Percentiles rank a stretch among this genome's conserved stretches.
These are phyloP conservation scores for Fraxinus angustifolia DNA, from an alignment of 305 asterid genomes.

Conservation along the genomic window DNA sequence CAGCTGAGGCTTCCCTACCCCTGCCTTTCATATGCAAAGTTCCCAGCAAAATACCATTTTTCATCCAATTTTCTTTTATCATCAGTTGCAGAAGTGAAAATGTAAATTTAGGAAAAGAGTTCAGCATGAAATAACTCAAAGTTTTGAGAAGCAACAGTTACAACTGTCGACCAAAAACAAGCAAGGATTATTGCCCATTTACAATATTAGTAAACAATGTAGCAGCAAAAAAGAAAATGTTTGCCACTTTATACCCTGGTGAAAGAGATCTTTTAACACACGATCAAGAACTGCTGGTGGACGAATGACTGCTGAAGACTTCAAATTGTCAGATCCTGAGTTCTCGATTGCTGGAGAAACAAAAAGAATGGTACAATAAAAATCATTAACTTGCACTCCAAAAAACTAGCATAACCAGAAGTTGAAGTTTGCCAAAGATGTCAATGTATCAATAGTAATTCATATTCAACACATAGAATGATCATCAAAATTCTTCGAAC, in stretches of 20 bases:
- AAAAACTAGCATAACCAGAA: slow-evolving; percentile 8
- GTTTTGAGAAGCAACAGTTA: slow-evolving; percentile 20
- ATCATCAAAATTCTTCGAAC: slow-evolving; percentile 33
- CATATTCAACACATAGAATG: slow-evolving; percentile 10
- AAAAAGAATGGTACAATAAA: slow-evolving; percentile 1
- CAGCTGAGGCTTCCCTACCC: neutral
- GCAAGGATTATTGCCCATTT: slow-evolving; percentile 13
- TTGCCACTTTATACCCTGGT: slow-evolving; percentile 49
- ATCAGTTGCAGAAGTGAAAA: neutral
- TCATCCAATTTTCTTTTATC: neutral
- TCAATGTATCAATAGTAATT: slow-evolving; percentile 5
- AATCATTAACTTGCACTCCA: neutral
- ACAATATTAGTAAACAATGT: slow-evolving; percentile 6
- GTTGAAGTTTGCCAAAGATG: slow-evolving; percentile 9
- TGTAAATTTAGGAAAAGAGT: neutral
- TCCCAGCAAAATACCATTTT: slow-evolving; percentile 1
- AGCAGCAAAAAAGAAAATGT: slow-evolving; percentile 6
- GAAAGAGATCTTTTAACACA: slow-evolving; percentile 88
- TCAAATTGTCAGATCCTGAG: slow-evolving; percentile 60
- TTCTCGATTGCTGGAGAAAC: slow-evolving; percentile 40
- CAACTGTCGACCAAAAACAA: neutral
- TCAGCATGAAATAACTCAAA: slow-evolving; percentile 1
- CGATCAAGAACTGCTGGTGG: slow-evolving; percentile 99
- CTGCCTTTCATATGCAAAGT: slow-evolving; percentile 1
- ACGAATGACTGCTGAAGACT: slow-evolving; percentile 79